Percentiles rank a stretch among this genome's conserved stretches.
These are phyloP conservation scores for Cytospora schulzeri DNA, from an alignment of 2,329 filamentous ascomycete species.

Conservation along the genomic window DNA sequence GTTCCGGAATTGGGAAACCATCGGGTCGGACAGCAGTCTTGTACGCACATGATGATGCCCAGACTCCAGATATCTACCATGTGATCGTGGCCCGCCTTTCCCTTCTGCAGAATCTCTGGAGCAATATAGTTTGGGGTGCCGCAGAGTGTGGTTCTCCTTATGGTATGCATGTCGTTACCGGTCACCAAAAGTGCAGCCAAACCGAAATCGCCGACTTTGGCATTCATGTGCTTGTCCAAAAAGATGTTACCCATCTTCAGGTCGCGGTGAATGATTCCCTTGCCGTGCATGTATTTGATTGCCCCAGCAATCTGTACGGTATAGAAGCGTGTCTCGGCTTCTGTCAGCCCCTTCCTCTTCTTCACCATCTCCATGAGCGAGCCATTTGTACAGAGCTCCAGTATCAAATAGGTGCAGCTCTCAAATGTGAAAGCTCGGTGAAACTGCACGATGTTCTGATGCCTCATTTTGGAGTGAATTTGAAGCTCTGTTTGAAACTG, in stretches of 20 bases:
- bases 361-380: constrained; percentile 98
- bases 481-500: constrained; percentile 83
- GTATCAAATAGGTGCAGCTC: constrained; percentile 86
- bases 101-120: constrained; percentile 92
- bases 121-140: constrained; percentile 99
- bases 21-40: background rate
- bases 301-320: constrained; percentile 94
- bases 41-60: constrained; percentile 85
- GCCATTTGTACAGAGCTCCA: constrained; percentile 93
- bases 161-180: constrained; percentile 83
- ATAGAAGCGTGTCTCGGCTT: constrained; percentile 92
- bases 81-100: constrained; percentile 91
- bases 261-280: constrained; percentile 95
- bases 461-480: constrained; percentile 96
- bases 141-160: constrained; percentile 87
- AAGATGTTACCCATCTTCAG: constrained; percentile 99
- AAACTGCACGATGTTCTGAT: constrained; percentile 95
- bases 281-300: constrained; percentile 95
- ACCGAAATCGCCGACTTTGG: constrained; percentile 97
- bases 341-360: constrained; percentile 83
- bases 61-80: constrained; percentile 99
- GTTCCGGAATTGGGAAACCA: background rate
- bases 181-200: constrained; percentile 89
- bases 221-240: constrained; percentile 90
- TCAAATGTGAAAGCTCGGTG: constrained; percentile 90